phyloP scores from a whole-genome alignment of 768 basidiomycete species.

The Hericium rajendrae region DNA sequence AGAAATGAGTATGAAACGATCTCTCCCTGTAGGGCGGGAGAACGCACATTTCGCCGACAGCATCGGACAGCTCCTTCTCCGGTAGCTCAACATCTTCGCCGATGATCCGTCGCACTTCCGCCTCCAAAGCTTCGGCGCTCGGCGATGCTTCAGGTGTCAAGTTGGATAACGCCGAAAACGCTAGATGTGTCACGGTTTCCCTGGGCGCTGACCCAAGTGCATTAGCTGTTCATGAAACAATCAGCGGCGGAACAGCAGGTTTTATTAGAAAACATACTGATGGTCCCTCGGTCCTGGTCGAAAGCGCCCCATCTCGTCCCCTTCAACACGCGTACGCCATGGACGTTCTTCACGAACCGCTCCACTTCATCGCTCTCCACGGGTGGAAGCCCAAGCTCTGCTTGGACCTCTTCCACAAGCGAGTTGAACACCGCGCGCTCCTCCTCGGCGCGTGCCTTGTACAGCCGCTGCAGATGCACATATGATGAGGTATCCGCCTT shows the following conservation, averaged over 20 bases:
- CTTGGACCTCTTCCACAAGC: constrained; percentile 32
- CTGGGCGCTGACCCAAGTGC: constrained; percentile 36
- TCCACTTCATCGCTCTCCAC: constrained; percentile 50
- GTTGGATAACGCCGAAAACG: constrained; percentile 49
- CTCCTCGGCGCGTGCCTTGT: constrained; percentile 64
- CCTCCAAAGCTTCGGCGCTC: constrained; percentile 41
- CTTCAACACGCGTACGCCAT: constrained; percentile 56
- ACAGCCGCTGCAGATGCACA: constrained; percentile 77
- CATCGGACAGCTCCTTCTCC: constrained; percentile 42
- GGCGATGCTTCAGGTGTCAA: constrained; percentile 18
- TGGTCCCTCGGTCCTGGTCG: constrained; percentile 35
- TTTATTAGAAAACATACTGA: constrained; percentile 33
- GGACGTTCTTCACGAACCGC: constrained; percentile 71
- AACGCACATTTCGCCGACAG: constrained; percentile 74
- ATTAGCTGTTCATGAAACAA: constrained; percentile 25
- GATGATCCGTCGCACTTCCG: constrained; percentile 40
- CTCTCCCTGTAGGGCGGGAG: background rate
- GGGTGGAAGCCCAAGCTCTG: constrained; percentile 25
- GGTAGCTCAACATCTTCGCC: constrained; percentile 42
- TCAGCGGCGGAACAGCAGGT: background rate
- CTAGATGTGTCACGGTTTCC: constrained; percentile 60
- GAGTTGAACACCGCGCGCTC: constrained; percentile 43
- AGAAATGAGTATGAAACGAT: constrained; percentile 10
- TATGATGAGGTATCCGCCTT: constrained; percentile 82
- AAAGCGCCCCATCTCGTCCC: constrained; percentile 55